Evolutionary conservation across 192 early-diverging fungal genomes (phyloP), one percentile per base, ranked within the genome.

Genomic region (Umbelopsis vinacea): DNA sequence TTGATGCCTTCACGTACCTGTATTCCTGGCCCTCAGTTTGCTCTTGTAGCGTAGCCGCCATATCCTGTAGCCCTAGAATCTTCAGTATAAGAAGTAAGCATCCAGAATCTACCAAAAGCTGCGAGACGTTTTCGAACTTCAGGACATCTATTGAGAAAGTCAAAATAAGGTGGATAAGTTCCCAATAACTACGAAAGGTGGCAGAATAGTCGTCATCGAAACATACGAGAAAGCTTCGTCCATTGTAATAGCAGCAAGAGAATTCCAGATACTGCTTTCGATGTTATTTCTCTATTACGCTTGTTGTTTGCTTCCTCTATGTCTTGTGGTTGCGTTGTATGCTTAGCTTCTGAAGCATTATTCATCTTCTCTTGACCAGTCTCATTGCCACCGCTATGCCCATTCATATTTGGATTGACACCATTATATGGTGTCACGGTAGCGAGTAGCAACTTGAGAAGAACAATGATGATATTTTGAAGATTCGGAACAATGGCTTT

Each of bases 31-130:
- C 68, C 53, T 87, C 87, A 45, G 78, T 85, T 38, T 85, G 82
- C 22, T 81, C 79, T n/a, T 76, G 76, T n/a, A 81, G 74, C 7
- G 82, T 78, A 10, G 75, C 76, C 5, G 79, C 75, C 24, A 86
- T 82, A 70, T 86, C 84, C 54, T 91, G 92, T 23, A 94, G 85
- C 53, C 93, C 93, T 68, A 95, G 84, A 77, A 95, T 89, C 71
- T 94, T 95, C 11, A 95, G 79, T 37, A 95, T 87, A 7, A 95
- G 73, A 37, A 95, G 86, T n/a, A 92, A 79, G 47, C 92, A 91
- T 53, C 92, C 93, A 22, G 92, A 93, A 74, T 95, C 94, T 22
- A 94, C 85, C 26, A 95, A 82, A 2, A 93, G 81, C 68, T 92
- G 91, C 6, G 87, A 89, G 12, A 95, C 75, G 76, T 95, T 89